Evolutionary conservation across 2,329 filamentous ascomycete species (phyloP), one percentile per base, ranked within the genome.

Genomic region (Fusarium clavum): DNA sequence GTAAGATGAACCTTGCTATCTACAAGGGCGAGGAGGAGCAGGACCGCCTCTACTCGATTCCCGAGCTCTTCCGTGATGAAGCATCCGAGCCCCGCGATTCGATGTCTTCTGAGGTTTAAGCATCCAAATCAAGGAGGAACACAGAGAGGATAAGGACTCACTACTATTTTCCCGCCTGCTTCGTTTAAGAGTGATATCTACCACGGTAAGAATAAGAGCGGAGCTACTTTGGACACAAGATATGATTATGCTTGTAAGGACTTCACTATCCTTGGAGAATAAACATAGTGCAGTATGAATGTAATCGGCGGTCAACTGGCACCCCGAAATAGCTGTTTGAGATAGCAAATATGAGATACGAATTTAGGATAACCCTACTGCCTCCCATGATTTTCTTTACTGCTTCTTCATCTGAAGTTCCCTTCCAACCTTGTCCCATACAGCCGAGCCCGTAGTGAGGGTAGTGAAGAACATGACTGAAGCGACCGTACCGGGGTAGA

Each of bases 381-480:
- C 34, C 18, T 25, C 34, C n/a, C 43, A 48, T 27, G 25, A 16
- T 38, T 12, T 29, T 13, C 6, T 49, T 18, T 61, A 71, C 41
- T 70, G 55, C 29, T 64, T 54, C 52, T 61, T 67, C 12, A 57
- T 67, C 32, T 69, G 67, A 24, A 80, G 67, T n/a, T 75, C 65
- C 24, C 60, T 56, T 4, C 74, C 76, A 48, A 83, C 85, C 57
- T 82, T 81, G 61, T 86, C 83, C 91, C 91, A 93, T 4, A 90
- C 85, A 69, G 88, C 87, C 68, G 81, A 76, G 2, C 86, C 85
- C 12, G 89, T 89, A 47, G 93, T 75, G 6, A 91, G 47, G 1
- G 90, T 91, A 53, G 89, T 90, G 24, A 87, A 73, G 22, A 91
- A 79, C 85, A 90, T 91, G 11, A 85, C 84, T 14, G 85, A 58